Evolutionary conservation across 2,329 filamentous ascomycete species (phyloP).

Genomic region (Knufia petricola): DNA sequence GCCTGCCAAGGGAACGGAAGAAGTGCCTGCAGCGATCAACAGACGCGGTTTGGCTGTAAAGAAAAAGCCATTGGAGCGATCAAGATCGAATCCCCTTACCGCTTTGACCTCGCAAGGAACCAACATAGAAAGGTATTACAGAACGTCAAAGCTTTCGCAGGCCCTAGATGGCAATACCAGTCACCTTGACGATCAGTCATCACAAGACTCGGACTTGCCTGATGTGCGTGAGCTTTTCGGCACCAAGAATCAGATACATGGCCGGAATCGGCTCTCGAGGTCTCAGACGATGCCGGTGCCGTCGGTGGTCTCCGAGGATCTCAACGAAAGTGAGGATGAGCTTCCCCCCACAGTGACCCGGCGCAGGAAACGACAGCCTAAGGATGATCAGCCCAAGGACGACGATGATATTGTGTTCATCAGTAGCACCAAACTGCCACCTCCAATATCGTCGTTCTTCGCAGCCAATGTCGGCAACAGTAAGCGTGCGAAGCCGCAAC

Average conservation of each 20-base stretch:
- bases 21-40: neutral
- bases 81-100: neutral
- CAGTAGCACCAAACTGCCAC: neutral
- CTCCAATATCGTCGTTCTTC: conserved; percentile 7
- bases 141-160: neutral
- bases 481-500: neutral
- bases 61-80: neutral
- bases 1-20: neutral
- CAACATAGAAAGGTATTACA: neutral
- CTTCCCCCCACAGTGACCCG: neutral
- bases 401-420: conserved; percentile 18
- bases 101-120: neutral
- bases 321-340: neutral
- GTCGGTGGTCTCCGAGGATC: neutral
- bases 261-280: neutral
- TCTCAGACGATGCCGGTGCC: neutral
- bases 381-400: no score
- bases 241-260: neutral
- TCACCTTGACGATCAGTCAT: neutral
- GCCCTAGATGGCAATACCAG: neutral
- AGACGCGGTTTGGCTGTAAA: neutral
- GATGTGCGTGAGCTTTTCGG: neutral
- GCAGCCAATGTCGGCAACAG: neutral
- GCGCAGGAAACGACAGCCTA: conserved; percentile 14
- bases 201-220: neutral